Base-by-base conservation (phyloP, 148 eudicot genomes). In the Rhododendron ferrugineum region DNA sequence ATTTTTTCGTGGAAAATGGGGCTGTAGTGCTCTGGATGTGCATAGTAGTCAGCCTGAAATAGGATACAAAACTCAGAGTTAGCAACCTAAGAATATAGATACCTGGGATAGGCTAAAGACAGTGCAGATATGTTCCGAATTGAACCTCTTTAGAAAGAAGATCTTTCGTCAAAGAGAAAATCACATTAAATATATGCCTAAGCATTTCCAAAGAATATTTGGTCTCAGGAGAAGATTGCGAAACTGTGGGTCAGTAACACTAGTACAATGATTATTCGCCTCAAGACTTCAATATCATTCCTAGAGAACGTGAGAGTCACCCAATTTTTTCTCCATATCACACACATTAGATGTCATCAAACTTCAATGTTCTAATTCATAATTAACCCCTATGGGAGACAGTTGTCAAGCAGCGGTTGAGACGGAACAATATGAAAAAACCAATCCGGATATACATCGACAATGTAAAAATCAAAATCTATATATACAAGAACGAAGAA, bases 1-100 rank as follows among this genome's bases (percentile, higher is more conserved):
- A 97, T 89, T 77, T 88, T 95, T 89, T 94, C 95, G 83, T 97
- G 98, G 86, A 97, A 97, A 90, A 91, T 82, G 42, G 98, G 92
- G 58, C 64, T 88, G 91, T 95, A 97, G 84, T 94, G 94, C 91
- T 97, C 99, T 52, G 99, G 99, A 91, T 97, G 99, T 68, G 95
- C 93, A 87, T 94, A 97, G 93, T 97, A 97, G 85, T 97, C 98
- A 83, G 83, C 98, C 99, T 95, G 95, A 84, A 87, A 91, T 30
- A 84, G 46, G 84, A 64, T 49, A 84, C 42, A 68, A 52, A 40
- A 44, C 76, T 76, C 0, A 34, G 18, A 49, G 74, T 86, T 37
- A 83, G 83, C 79, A 78, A 60, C 62, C 46, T 83, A 26, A 34
- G 79, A 20, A 64, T 52, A 50, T 28, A 82, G n/a, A 36, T 23